Percentiles rank a stretch among this genome's conserved stretches.
Evolutionary conservation across 1,284 basidiomycete genomes (phyloP).

Genomic region (Rhodotorula glutinis): DNA sequence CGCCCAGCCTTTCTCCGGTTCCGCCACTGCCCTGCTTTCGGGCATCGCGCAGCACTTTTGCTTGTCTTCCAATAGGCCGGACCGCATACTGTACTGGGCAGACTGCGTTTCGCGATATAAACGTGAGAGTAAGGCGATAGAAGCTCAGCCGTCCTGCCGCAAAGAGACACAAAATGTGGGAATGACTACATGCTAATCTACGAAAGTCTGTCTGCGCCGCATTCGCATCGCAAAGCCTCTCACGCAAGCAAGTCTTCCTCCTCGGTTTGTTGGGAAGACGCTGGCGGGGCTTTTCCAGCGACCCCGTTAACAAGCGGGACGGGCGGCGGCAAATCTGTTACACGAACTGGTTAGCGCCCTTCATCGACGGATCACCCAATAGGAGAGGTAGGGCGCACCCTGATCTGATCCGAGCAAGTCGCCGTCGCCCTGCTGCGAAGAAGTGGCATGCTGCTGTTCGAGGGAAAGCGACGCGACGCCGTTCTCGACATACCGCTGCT

Average conservation of each 20-base stretch:
- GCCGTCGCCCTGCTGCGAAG: conserved; percentile 1
- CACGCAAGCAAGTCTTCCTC: conserved; percentile 26
- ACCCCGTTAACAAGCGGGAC: conserved; percentile 12
- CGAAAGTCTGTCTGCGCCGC: not conserved
- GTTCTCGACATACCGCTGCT: conserved; percentile 42
- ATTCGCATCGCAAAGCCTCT: not conserved
- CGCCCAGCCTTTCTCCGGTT: no score
- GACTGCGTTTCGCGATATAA: no score
- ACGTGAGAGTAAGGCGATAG: no score
- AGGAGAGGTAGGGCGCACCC: conserved; percentile 28
- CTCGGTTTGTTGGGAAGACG: not conserved
- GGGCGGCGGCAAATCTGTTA: conserved; percentile 16
- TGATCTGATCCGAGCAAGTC: conserved; percentile 14
- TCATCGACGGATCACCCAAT: no score
- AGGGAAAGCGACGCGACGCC: conserved; percentile 49
- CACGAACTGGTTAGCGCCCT: no score
- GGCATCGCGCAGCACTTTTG: no score
- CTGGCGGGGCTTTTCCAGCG: not conserved
- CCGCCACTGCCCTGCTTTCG: no score
- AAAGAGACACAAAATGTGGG: no score
- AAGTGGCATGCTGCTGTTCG: conserved; percentile 28
- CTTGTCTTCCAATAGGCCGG: no score
- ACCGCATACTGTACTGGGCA: no score
- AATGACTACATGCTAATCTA: no score
- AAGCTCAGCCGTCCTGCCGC: no score